A percentile compares a stretch with the other conserved stretches of the same genome.
These are phyloP conservation scores for Aureobasidium sp. DNA, from an alignment of 2,329 filamentous ascomycete species.

Conservation along the genomic window DNA sequence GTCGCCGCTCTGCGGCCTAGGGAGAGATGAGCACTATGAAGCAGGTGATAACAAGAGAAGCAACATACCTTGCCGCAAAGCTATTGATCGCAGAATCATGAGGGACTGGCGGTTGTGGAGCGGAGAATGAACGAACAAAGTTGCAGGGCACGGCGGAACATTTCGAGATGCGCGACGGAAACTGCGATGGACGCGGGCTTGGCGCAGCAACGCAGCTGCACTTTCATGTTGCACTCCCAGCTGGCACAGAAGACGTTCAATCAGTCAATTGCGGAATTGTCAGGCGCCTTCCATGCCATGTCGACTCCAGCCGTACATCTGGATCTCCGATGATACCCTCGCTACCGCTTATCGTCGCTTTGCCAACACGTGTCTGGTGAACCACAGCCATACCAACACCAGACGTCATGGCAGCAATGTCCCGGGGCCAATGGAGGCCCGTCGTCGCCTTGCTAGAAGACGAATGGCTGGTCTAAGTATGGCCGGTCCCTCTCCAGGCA, in stretches of 20 bases:
- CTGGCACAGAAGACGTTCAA: not conserved
- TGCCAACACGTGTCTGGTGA: constrained; percentile 39
- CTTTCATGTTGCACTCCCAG: not conserved
- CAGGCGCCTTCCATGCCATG: constrained; percentile 21
- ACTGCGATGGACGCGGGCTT: constrained; percentile 6
- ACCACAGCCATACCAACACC: constrained; percentile 23
- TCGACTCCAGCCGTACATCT: constrained; percentile 33
- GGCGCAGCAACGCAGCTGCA: not conserved
- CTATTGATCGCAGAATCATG: constrained; percentile 40
- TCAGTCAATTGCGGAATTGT: not conserved
- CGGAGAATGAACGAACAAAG: not conserved
- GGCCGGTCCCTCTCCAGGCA: constrained; percentile 17
- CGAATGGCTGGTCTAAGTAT: constrained; percentile 46
- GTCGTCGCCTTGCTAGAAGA: constrained; percentile 48
- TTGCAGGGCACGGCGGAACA: not conserved
- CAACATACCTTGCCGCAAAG: constrained; percentile 33
- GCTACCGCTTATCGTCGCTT: constrained; percentile 46
- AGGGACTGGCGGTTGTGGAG: not conserved
- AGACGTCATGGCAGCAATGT: constrained; percentile 53
- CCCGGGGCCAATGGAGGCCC: constrained; percentile 57
- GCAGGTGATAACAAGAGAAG: not conserved
- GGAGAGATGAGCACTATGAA: constrained; percentile 9
- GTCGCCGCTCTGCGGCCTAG: constrained; percentile 36
- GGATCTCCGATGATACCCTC: constrained; percentile 55
- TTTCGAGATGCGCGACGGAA: constrained; percentile 1